Evolutionary conservation across 129 eudicot species (phyloP).

Genomic region (Cynara cardunculus): DNA sequence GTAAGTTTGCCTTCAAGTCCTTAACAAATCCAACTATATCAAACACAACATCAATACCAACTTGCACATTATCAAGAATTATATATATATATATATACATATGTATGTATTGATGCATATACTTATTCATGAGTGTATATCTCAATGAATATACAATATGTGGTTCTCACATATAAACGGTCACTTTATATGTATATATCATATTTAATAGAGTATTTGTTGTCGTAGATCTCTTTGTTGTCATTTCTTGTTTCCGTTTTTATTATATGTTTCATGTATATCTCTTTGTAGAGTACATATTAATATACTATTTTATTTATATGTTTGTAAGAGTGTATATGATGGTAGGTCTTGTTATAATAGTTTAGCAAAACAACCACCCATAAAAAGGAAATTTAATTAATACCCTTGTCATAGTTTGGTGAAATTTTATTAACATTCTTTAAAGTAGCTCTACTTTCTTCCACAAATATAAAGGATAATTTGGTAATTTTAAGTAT

Average conservation of each 20-base stretch:
- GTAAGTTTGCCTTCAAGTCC: not conserved
- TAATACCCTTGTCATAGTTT: not conserved
- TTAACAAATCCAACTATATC: not conserved
- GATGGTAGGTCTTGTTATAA: not conserved
- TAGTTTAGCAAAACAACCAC: not conserved
- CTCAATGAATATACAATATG: no score
- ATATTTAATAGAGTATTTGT: no score
- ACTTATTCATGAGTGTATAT: no score
- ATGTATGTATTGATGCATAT: no score
- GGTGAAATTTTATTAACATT: not conserved
- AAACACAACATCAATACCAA: not conserved
- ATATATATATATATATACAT: no score
- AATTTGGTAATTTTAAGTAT: not conserved
- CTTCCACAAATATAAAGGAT: not conserved
- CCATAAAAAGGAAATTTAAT: not conserved
- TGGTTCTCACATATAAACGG: not conserved
- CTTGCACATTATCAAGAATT: not conserved
- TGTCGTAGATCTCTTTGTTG: no score
- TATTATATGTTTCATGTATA: no score
- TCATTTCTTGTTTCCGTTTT: no score
- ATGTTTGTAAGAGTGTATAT: not conserved
- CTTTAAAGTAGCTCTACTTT: not conserved
- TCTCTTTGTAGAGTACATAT: no score
- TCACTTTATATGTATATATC: not conserved
- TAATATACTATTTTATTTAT: not conserved